Evolutionary conservation across 169 alveolate species (phyloP), one percentile per base, ranked within the genome.

Genomic region (Theileria annulata): DNA sequence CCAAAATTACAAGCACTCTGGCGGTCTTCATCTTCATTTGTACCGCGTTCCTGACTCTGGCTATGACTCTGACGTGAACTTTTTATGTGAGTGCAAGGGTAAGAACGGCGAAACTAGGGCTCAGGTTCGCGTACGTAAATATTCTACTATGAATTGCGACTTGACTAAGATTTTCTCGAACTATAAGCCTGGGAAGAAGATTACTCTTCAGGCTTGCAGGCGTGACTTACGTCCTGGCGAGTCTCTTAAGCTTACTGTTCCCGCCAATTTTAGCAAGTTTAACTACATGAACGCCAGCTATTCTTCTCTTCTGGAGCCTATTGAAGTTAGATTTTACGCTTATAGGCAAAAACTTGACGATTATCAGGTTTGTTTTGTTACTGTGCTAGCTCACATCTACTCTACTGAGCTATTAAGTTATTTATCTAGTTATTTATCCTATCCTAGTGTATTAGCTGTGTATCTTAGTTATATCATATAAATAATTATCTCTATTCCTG

Each of bases 41-140:
- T 82, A 62, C 58, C 31, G 48, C n/a, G 76, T 82, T 12, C 51
- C 85, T 17, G 51, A 60, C 5, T 23, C 51, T n/a, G 73, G 80
- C 10, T 37, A 56, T 37, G 67, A 17, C 28, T 37, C 17, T 27
- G 51, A 74, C 69, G 28, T 75, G 47, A 1, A 35, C 12, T 59
- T 66, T 19, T 13, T 9, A n/a, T 82, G 88, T 58, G 30, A 23
- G 9, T 82, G 88, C 69, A 23, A 10, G 54, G 80, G 64, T 35
- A 21, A 51, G 71, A 1, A 42, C 21, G 12, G 30, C 59, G 56
- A 19, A 6, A 72, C 58, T 15, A 35, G 2, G 51, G 73, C 47
- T 70, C n/a, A 28, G 63, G 48, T 70, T 21, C 56, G 51, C 3
- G 19, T 70, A 19, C 10, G 10, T 2, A 48, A 42, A 23, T 13